A percentile compares a stretch with the other conserved stretches of the same genome.
phyloP scores from a whole-genome alignment of 2,329 filamentous ascomycete species.

The Ophiostoma novo-ulmi region DNA sequence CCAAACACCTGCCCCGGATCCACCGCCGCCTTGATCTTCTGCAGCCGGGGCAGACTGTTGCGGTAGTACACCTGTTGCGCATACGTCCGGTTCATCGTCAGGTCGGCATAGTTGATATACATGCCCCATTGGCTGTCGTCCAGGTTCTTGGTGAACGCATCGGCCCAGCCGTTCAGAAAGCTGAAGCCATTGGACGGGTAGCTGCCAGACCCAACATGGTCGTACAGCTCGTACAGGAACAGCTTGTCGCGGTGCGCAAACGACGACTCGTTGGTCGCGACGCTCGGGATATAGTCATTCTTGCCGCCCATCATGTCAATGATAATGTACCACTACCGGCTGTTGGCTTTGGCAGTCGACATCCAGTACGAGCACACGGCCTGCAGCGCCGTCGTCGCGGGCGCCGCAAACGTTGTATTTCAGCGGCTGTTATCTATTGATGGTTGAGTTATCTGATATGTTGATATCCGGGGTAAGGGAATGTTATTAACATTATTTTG shows the following conservation, averaged over 20 bases:
- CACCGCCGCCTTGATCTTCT: constrained; percentile 37
- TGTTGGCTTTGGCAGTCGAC: constrained; percentile 25
- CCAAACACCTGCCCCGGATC: constrained; percentile 42
- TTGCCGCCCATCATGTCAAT: constrained; percentile 36
- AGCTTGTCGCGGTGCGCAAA: constrained; percentile 43
- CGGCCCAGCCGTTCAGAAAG: constrained; percentile 41
- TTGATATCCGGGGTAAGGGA: neutral
- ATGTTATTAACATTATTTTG: too few species aligned
- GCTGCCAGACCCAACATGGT: constrained; percentile 26
- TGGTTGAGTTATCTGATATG: neutral
- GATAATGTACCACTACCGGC: constrained; percentile 35
- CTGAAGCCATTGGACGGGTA: constrained; percentile 38
- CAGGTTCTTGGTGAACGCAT: constrained; percentile 32
- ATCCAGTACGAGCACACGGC: constrained; percentile 32
- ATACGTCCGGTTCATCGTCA: constrained; percentile 41
- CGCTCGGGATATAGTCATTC: constrained; percentile 37
- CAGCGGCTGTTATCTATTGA: neutral
- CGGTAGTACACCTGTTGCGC: constrained; percentile 49
- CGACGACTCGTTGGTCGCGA: constrained; percentile 32
- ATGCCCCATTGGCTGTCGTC: constrained; percentile 41
- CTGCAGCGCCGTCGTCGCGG: constrained; percentile 29
- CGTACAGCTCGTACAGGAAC: constrained; percentile 48
- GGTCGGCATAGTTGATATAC: constrained; percentile 52
- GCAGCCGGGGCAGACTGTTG: constrained; percentile 36
- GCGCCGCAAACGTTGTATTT: constrained; percentile 30